Conservation (phyloP, 331 rosid genomes). For the Pyracantha coccinea region DNA sequence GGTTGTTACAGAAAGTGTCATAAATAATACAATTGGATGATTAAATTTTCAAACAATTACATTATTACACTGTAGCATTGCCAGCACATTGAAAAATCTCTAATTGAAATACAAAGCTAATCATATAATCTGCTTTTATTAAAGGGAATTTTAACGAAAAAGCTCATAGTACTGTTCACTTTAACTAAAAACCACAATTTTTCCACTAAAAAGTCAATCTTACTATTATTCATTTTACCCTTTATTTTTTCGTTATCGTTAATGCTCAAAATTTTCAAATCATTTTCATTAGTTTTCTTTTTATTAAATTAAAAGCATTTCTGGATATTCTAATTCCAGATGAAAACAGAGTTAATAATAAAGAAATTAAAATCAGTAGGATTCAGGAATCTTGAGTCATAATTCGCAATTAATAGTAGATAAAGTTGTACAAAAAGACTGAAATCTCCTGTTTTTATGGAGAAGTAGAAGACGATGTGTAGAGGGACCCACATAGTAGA, state of each 20-base stretch:
- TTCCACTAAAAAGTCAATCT: too few species aligned
- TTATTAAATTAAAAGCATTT: constrained; percentile 25
- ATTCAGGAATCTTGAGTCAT: constrained; percentile 24
- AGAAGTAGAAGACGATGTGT: constrained; percentile 15
- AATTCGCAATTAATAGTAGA: constrained; percentile 31
- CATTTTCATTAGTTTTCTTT: too few species aligned
- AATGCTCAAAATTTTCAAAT: too few species aligned
- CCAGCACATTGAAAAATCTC: too few species aligned
- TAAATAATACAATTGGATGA: too few species aligned
- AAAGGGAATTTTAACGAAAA: too few species aligned
- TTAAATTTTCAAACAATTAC: too few species aligned
- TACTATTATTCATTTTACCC: too few species aligned
- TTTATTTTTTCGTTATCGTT: too few species aligned
- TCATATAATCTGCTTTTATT: background rate
- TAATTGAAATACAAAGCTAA: background rate
- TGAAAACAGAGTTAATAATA: background rate
- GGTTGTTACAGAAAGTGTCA: accelerated
- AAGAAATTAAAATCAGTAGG: constrained; percentile 18
- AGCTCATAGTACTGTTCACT: too few species aligned
- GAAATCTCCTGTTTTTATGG: constrained; percentile 36
- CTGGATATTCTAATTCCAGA: background rate
- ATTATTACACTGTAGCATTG: too few species aligned
- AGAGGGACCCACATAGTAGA: constrained; percentile 52
- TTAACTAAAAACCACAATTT: too few species aligned
- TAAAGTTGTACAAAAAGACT: constrained; percentile 10